phyloP scores from a whole-genome alignment of 768 basidiomycete genomes.

The Boletus fagicola region DNA sequence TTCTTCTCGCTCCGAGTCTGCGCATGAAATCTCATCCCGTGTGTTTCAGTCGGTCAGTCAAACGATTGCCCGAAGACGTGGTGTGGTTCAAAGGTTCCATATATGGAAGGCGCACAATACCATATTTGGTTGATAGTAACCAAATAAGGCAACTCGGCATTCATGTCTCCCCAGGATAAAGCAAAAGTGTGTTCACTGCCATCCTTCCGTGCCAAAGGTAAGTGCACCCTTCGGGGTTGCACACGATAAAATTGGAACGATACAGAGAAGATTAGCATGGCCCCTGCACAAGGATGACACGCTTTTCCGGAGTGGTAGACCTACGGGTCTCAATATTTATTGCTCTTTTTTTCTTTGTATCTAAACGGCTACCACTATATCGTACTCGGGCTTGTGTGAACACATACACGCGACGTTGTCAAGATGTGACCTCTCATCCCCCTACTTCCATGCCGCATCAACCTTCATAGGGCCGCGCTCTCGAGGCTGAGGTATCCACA shows the following conservation, averaged over 20 bases:
- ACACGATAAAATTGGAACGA: slow-evolving; percentile 99
- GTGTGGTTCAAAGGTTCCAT: neutral
- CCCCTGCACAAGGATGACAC: slow-evolving; percentile 99
- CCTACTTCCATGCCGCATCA: neutral
- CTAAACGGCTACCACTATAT: too few species aligned
- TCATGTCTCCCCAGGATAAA: slow-evolving; percentile 20
- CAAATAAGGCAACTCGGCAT: neutral
- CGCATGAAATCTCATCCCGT: neutral
- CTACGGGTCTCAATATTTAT: slow-evolving; percentile 45
- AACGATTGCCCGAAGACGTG: neutral
- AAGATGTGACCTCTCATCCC: neutral
- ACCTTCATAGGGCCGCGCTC: too few species aligned
- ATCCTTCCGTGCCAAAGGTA: fast-evolving
- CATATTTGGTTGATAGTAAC: neutral
- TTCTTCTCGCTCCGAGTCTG: neutral
- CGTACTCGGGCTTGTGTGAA: too few species aligned
- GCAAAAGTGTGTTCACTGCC: slow-evolving; percentile 13
- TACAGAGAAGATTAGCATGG: slow-evolving; percentile 99
- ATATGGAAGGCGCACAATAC: neutral
- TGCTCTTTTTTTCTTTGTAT: slow-evolving; percentile 14
- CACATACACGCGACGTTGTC: neutral
- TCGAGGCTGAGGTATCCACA: neutral
- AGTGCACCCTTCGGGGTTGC: slow-evolving; percentile 86
- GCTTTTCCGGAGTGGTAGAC: slow-evolving; percentile 90
- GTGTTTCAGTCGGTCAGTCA: neutral